phyloP scores from a whole-genome alignment of 2,329 filamentous ascomycete genomes.

The Hysterium pulicare region DNA sequence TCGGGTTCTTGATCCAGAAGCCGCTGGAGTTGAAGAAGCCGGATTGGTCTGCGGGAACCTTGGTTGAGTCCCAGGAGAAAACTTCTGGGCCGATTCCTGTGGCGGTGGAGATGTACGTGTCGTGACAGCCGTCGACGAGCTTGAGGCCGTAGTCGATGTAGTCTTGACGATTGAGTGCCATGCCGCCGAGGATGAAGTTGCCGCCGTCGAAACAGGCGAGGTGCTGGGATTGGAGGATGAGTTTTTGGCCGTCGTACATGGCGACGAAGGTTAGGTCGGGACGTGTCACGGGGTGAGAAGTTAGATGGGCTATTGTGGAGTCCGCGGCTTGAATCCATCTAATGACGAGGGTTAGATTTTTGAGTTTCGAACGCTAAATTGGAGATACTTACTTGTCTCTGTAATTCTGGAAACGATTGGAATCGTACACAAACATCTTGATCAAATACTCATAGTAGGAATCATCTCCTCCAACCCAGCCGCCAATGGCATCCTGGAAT shows the following conservation, averaged over 20 bases:
- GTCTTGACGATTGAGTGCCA: constrained; percentile 60
- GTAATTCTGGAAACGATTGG: constrained; percentile 60
- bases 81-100: constrained; percentile 75
- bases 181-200: constrained; percentile 78
- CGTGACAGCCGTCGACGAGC: constrained; percentile 69
- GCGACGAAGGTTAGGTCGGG: constrained; percentile 72
- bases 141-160: constrained; percentile 72
- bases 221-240: constrained; percentile 42
- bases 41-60: constrained; percentile 35
- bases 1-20: constrained; percentile 63
- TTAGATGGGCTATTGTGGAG: constrained; percentile 47
- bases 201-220: constrained; percentile 81
- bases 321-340: constrained; percentile 71
- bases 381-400: constrained; percentile 51
- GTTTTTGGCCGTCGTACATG: constrained; percentile 48
- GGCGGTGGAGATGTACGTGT: constrained; percentile 65
- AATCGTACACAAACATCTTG: constrained; percentile 85
- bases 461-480: constrained; percentile 75
- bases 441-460: constrained; percentile 88
- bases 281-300: constrained; percentile 33
- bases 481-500: constrained; percentile 65
- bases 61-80: constrained; percentile 37
- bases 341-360: neutral
- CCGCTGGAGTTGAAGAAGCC: constrained; percentile 65
- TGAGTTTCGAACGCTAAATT: neutral